Evolutionary conservation across 116 monocot genomes (phyloP), one percentile per base, ranked within the genome.

Genomic region (Zostera marina): DNA sequence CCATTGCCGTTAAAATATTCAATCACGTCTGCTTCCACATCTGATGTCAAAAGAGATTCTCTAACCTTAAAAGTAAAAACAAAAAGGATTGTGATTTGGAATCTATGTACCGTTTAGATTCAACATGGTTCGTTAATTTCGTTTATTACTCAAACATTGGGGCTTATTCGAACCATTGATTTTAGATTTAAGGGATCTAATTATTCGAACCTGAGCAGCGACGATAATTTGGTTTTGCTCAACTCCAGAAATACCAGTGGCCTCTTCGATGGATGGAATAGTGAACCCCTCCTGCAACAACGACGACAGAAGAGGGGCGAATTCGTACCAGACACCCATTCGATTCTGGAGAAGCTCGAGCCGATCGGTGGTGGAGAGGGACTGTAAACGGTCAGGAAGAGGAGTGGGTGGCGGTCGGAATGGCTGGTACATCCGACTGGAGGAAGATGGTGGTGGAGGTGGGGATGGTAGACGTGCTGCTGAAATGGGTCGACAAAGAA

Each of bases 241-340:
- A 63, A 83, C 82, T 63, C 82, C 82, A 61, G 80, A 51, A 70
- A 96, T 72, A 54, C 96, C 89, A 40, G 96, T 88, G 69, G 59
- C 59, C 72, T 96, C 89, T 77, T 96, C 89, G 63, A 96, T 82
- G 51, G 85, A 77, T 26, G 82, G 63, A 2, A 89, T 78, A 19
- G 80, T 82, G 74, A 85, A 89, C 65, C 89, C 96, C 23, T 85
- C 82, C 9, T 57, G 55, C 66, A 62, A 47, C 71, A 96, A 85
- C 63, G 85, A 62, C 53, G 81, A 53, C 61, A 96, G 72, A 41
- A 88, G 77, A 8, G 85, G 89, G 41, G 85, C 80, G 79, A 85
- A 96, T 52, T 96, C 89, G 80, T 77, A 69, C 96, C 96, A 96
- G 46, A 69, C 71, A 41, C 96, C 96, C 60, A 96, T 75, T 26